A percentile compares a stretch with the other conserved stretches of the same genome.
Evolutionary conservation across 2,329 filamentous ascomycete genomes (phyloP).

Genomic region (Trichoderma asperellum): DNA sequence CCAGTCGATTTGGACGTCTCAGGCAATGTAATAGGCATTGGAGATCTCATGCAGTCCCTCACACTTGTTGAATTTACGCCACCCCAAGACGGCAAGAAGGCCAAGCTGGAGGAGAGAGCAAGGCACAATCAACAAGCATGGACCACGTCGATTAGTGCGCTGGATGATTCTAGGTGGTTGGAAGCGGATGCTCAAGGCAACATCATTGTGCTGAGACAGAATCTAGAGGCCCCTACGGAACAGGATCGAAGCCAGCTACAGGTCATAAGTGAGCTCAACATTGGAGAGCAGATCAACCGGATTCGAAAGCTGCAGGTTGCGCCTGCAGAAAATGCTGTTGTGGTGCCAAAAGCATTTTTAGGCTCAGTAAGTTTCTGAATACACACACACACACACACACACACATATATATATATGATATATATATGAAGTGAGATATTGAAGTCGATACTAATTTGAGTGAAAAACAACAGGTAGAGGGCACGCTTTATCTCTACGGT

Average conservation of each 20-base stretch:
- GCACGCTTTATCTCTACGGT: constrained; percentile 87
- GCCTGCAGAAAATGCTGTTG: constrained; percentile 64
- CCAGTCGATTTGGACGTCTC: constrained; percentile 80
- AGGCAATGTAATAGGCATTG: constrained; percentile 77
- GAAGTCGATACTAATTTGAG: not conserved
- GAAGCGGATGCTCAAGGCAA: constrained; percentile 89
- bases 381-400: too few species aligned
- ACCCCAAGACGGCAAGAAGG: constrained; percentile 58
- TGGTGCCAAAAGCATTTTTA: constrained; percentile 83
- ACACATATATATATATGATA: not conserved
- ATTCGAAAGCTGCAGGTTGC: constrained; percentile 76
- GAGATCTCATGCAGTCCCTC: constrained; percentile 92
- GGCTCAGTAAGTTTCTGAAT: constrained; percentile 68
- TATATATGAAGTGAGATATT: not conserved
- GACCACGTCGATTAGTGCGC: constrained; percentile 75
- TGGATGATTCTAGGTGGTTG: constrained; percentile 76
- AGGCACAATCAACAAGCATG: constrained; percentile 82
- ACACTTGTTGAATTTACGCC: constrained; percentile 73
- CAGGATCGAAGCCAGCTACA: constrained; percentile 74
- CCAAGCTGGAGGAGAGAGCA: constrained; percentile 72
- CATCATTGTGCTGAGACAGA: constrained; percentile 75
- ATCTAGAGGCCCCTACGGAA: constrained; percentile 70
- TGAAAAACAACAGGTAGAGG: constrained; percentile 68
- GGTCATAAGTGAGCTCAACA: constrained; percentile 76
- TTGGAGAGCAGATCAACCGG: constrained; percentile 92